Percentiles rank a stretch among this genome's conserved stretches.
These are phyloP conservation scores for Candida silvatica DNA, from an alignment of 805 yeast species.

Conservation along the genomic window DNA sequence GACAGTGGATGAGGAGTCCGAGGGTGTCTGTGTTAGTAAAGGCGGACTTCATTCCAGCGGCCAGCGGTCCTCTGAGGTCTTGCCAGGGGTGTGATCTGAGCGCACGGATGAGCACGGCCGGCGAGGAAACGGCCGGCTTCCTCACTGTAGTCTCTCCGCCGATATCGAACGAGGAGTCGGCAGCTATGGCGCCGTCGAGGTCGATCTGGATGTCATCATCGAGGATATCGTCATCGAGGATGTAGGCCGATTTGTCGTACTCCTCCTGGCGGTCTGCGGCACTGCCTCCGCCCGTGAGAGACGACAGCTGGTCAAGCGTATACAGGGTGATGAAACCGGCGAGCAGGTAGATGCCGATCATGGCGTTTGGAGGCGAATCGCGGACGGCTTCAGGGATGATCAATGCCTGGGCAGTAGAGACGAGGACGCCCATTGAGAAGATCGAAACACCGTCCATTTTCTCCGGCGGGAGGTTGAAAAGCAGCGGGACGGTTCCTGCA, in stretches of 20 bases:
- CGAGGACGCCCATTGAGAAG: conserved; percentile 50
- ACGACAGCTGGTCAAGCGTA: conserved; percentile 30
- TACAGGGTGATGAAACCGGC: conserved; percentile 49
- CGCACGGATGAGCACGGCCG: too few relatives aligned
- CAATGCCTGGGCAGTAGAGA: conserved; percentile 50
- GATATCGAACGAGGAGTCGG: background rate
- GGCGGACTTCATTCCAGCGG: conserved; percentile 18
- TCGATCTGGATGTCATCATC: too few relatives aligned
- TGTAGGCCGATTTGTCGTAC: background rate
- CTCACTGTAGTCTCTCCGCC: too few relatives aligned
- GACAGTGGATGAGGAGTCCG: conserved; percentile 58
- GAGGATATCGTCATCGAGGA: background rate
- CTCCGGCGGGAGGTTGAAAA: conserved; percentile 14
- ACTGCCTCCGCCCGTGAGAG: background rate
- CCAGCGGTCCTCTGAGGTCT: background rate
- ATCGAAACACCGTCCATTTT: conserved; percentile 33
- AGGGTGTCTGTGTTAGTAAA: conserved; percentile 40
- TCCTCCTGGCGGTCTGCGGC: background rate
- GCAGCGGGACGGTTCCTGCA: conserved; percentile 22
- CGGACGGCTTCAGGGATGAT: conserved; percentile 55
- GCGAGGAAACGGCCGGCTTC: too few relatives aligned
- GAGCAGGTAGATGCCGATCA: conserved; percentile 40
- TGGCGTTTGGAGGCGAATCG: conserved; percentile 14
- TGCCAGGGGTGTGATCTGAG: too few relatives aligned
- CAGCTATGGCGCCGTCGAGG: background rate